Conservation (phyloP, 1,284 basidiomycete genomes). For the Heterobasidion parviporum region DNA sequence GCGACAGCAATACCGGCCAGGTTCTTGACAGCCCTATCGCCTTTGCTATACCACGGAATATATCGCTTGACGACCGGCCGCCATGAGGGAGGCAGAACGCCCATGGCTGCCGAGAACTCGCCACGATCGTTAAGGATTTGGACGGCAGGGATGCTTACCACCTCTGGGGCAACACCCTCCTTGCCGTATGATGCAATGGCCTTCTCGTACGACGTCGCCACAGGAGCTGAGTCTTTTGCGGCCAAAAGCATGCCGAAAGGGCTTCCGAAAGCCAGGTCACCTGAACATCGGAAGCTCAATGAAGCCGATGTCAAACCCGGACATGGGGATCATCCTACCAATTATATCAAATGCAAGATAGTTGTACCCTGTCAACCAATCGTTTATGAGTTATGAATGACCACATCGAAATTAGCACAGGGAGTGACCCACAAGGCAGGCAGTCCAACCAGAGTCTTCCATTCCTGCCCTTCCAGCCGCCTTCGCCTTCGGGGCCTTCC, state of each 20-base stretch:
- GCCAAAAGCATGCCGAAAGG: conserved; percentile 87
- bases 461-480: conserved; percentile 49
- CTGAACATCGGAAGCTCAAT: conserved; percentile 20
- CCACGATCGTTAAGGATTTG: conserved; percentile 86
- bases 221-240: conserved; percentile 67
- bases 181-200: conserved; percentile 53
- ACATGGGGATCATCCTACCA: conserved; percentile 20
- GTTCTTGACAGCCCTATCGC: conserved; percentile 61
- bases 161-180: conserved; percentile 30
- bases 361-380: conserved; percentile 39
- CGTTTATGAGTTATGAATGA: conserved; percentile 1
- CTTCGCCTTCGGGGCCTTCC: conserved; percentile 23
- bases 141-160: conserved; percentile 70
- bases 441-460: conserved; percentile 69
- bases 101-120: conserved; percentile 81
- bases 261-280: conserved; percentile 78
- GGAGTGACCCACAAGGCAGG: conserved; percentile 50
- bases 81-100: conserved; percentile 67
- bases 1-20: conserved; percentile 79
- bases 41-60: conserved; percentile 72
- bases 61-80: conserved; percentile 54
- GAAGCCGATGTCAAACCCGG: neutral
- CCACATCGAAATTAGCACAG: neutral
- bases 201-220: conserved; percentile 37
- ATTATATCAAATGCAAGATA: conserved; percentile 89